Conservation (phyloP, 2,329 filamentous ascomycete species). For the Talaromyces sp. region DNA sequence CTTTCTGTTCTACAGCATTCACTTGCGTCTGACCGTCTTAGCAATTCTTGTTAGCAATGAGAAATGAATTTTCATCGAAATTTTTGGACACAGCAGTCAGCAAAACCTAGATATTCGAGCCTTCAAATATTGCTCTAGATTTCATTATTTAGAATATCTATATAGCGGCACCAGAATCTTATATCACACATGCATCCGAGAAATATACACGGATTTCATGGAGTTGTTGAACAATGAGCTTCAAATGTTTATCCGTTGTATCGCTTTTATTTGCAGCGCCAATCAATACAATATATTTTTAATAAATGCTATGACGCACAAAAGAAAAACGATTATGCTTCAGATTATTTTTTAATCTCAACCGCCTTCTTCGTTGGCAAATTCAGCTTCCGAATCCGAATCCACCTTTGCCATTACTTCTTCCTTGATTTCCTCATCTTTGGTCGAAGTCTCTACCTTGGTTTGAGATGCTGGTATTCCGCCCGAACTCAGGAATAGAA, state of each 20-base stretch:
- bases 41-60: not conserved
- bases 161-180: not conserved
- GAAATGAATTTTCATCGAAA: not conserved
- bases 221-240: not conserved
- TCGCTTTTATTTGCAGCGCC: not conserved
- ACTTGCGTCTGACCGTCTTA: not conserved
- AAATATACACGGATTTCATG: not conserved
- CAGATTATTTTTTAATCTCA: constrained; percentile 1
- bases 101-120: too few species aligned
- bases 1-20: not conserved
- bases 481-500: constrained; percentile 67
- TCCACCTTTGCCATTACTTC: constrained; percentile 17
- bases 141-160: not conserved
- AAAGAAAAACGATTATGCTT: not conserved
- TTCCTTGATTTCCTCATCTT: constrained; percentile 2
- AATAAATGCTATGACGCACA: not conserved
- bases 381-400: constrained; percentile 24
- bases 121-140: too few species aligned
- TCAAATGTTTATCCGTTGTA: not conserved
- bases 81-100: not conserved
- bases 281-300: not conserved
- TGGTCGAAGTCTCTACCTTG: constrained; percentile 8
- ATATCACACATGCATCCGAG: not conserved
- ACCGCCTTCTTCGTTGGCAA: constrained; percentile 6
- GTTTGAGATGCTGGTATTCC: constrained; percentile 55